These are phyloP conservation scores for Zelonia costaricensis DNA, from an alignment of 208 protist species.

Conservation along the genomic window DNA sequence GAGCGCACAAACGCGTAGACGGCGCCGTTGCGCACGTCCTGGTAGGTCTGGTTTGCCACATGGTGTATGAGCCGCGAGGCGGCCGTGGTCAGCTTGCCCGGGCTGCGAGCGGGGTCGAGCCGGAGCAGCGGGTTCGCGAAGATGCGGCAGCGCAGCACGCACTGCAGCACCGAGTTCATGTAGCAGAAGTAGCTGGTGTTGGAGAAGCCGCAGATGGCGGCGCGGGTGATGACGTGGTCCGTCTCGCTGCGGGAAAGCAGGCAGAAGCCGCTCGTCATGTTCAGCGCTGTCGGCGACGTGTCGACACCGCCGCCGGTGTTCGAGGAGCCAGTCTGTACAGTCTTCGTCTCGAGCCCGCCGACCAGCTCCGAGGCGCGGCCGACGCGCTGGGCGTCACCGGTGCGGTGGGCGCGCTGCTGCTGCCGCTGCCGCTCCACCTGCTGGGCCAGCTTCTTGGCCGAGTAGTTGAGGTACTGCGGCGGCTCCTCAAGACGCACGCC, in stretches of 20 bases:
- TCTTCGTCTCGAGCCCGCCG: slow-evolving; percentile 21
- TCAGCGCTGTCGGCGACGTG: slow-evolving; percentile 3
- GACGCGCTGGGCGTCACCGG: slow-evolving; percentile 28
- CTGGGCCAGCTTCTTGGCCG: slow-evolving; percentile 19
- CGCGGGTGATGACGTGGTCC: slow-evolving; percentile 43
- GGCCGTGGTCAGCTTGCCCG: slow-evolving; percentile 56
- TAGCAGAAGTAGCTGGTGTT: slow-evolving; percentile 96
- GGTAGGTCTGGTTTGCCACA: slow-evolving; percentile 44
- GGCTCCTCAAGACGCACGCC: slow-evolving; percentile 42
- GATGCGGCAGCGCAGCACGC: slow-evolving; percentile 78
- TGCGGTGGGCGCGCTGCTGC: slow-evolving; percentile 10
- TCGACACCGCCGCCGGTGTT: background rate
- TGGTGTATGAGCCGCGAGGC: slow-evolving; percentile 49
- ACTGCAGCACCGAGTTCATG: slow-evolving; percentile 96
- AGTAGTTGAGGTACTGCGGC: slow-evolving; percentile 25
- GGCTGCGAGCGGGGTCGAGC: slow-evolving; percentile 13
- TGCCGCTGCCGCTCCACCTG: slow-evolving; percentile 34
- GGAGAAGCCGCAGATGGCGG: slow-evolving; percentile 74
- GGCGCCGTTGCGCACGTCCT: slow-evolving; percentile 51
- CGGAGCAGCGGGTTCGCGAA: slow-evolving; percentile 53
- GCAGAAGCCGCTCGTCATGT: background rate
- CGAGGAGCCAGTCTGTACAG: slow-evolving; percentile 4
- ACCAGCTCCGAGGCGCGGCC: slow-evolving; percentile 13
- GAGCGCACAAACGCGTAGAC: slow-evolving; percentile 44
- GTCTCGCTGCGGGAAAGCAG: slow-evolving; percentile 38